A percentile compares a stretch with the other conserved stretches of the same genome.
These are phyloP conservation scores for Potentilla sterilis DNA, from an alignment of 306 rosid genomes.

Conservation along the genomic window DNA sequence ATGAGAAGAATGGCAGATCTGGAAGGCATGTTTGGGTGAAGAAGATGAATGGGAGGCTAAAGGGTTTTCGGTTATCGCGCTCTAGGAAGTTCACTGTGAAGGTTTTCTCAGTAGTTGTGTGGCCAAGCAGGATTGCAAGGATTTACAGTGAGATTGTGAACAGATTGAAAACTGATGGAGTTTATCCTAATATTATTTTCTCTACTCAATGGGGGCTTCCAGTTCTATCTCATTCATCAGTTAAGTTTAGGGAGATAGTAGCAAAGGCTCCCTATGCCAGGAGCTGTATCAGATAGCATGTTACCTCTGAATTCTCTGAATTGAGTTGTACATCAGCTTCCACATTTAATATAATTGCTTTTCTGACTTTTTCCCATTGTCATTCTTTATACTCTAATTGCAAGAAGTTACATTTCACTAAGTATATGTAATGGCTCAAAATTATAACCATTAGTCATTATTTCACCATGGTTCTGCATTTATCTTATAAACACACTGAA, in stretches of 20 bases:
- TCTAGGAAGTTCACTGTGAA: constrained; percentile 47
- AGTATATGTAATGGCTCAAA: not conserved
- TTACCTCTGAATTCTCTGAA: not conserved
- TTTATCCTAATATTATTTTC: constrained; percentile 41
- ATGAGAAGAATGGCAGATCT: constrained; percentile 35
- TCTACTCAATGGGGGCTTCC: constrained; percentile 75
- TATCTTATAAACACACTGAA: not conserved
- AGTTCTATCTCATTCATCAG: constrained; percentile 49
- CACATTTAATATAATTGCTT: not conserved
- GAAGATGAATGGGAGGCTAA: constrained; percentile 47
- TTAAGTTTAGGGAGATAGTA: constrained; percentile 19
- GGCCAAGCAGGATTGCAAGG: constrained; percentile 46
- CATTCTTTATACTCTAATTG: not conserved
- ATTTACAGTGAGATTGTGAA: constrained; percentile 43
- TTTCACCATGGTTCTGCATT: not conserved
- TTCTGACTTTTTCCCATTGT: not conserved
- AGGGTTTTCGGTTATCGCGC: constrained; percentile 50
- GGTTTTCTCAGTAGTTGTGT: constrained; percentile 33
- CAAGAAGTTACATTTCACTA: not conserved
- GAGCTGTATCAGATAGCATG: constrained; percentile 12
- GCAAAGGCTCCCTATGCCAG: not conserved
- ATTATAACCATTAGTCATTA: not conserved
- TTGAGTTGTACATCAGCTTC: not conserved
- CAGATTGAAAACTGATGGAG: constrained; percentile 42
- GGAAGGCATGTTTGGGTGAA: constrained; percentile 51